phyloP scores from a whole-genome alignment of 2,329 filamentous ascomycete species.

The Pseudogymnoascus pannorum region DNA sequence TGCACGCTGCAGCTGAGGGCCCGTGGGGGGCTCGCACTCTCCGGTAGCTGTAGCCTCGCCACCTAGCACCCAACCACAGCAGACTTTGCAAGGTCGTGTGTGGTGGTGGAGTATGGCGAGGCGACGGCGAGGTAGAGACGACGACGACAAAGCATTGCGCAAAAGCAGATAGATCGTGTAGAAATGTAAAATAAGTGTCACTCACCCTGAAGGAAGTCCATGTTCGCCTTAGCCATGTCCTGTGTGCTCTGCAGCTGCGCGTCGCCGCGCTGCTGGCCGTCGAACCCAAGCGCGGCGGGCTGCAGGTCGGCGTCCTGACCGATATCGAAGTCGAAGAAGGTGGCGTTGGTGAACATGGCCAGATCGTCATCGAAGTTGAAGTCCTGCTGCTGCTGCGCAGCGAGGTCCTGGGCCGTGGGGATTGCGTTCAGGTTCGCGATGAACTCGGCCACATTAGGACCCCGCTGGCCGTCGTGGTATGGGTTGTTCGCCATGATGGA shows the following conservation, averaged over 20 bases:
- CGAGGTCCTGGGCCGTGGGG: constrained; percentile 56
- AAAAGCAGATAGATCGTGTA: background rate
- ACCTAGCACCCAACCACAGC: background rate
- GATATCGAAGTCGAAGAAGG: constrained; percentile 73
- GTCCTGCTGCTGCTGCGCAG: constrained; percentile 40
- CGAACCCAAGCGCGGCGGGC: constrained; percentile 22
- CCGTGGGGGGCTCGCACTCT: background rate
- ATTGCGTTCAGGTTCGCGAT: constrained; percentile 76
- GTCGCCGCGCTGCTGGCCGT: constrained; percentile 24
- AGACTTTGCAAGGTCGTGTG: background rate
- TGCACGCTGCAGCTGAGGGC: background rate
- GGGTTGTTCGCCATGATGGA: background rate
- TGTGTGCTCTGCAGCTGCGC: constrained; percentile 28
- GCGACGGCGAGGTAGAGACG: background rate
- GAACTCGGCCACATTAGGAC: constrained; percentile 84
- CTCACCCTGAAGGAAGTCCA: constrained; percentile 44
- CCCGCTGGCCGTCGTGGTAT: constrained; percentile 36
- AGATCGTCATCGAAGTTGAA: constrained; percentile 65
- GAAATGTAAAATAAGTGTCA: background rate
- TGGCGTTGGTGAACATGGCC: constrained; percentile 72
- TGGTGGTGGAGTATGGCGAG: background rate
- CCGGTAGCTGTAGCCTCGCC: background rate
- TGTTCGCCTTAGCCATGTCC: constrained; percentile 8
- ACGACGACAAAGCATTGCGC: background rate
- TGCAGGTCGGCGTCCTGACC: constrained; percentile 53